Base-by-base conservation (phyloP, 192 early-diverging fungal genomes). In the Backusella sp. region DNA sequence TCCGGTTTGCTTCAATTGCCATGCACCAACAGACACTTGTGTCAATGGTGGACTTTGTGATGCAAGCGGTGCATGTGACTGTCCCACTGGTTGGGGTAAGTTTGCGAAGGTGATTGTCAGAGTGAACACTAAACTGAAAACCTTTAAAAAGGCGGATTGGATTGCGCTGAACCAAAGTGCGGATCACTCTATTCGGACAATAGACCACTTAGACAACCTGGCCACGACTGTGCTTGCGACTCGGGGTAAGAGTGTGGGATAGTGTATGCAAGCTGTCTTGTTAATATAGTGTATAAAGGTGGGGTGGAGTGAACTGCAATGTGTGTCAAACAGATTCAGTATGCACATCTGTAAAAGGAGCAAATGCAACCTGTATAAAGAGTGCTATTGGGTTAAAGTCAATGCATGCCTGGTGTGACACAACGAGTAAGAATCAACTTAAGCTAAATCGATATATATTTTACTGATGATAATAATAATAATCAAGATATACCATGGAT, bases 291-390 rank as follows among this genome's bases (percentile, higher is more conserved):
- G 0, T 26, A 59, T 19, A 36, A 36, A 82, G 80, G 14, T 97
- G 96, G 96, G 89, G 86, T 30, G 96, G 96, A 37, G 90, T 94
- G 78, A 97, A 97, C 78, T 97, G 96, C 84, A 97, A 97, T 80
- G 88, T 82, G 9, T 82, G 90, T 88, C 73, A 73, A 56, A 11
- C 72, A 28, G 76, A 82, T 68, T 34, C 28, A 44, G 76, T 77
- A n/a, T 82, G 80, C 59, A 34, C 56, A n/a, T 21, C 42, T 14
- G 8, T 70, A 12, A 76, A 82, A 72, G 76, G 80, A 11, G 8
- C 36, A 19, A 77, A 78, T 34, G 76, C 80, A 37, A 82, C 80
- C 1, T 82, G 80, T 53, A 82, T 82, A 7, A 82, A 77, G 21
- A 74, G 76, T 17, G 80, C 76, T 56, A 72, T 78, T 72, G 80